These are phyloP conservation scores for Fagopyrum homotropicum DNA, from an alignment of 148 eudicot genomes.

Conservation along the genomic window DNA sequence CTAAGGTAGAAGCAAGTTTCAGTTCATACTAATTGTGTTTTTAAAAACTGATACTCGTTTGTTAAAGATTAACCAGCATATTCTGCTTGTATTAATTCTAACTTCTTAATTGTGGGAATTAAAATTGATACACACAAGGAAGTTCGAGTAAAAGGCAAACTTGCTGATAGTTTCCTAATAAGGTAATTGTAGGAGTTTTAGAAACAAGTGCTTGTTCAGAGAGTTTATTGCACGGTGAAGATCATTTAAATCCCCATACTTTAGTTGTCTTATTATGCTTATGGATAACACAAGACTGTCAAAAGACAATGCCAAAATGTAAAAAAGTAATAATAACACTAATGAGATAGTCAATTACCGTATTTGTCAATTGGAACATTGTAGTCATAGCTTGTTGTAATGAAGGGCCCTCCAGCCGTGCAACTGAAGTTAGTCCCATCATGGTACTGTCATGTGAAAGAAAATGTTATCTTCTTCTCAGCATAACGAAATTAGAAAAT, in stretches of 20 bases:
- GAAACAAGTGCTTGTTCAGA: constrained; percentile 66
- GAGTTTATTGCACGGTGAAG: constrained; percentile 79
- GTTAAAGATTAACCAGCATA: neutral
- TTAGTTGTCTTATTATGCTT: constrained; percentile 81
- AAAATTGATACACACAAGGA: no score
- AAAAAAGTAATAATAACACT: neutral
- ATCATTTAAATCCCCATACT: constrained; percentile 71
- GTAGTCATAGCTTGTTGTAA: constrained; percentile 89
- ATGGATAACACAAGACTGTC: constrained; percentile 5
- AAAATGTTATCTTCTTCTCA: neutral
- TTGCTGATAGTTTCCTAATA: constrained; percentile 55
- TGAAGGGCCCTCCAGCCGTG: constrained; percentile 81
- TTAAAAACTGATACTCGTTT: no score
- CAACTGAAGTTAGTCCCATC: constrained; percentile 94
- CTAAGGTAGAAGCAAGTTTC: neutral
- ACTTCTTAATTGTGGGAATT: no score
- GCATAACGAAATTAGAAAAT: neutral
- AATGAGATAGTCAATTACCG: no score
- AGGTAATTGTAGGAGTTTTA: constrained; percentile 45
- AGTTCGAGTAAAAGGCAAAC: constrained; percentile 22
- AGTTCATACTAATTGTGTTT: neutral
- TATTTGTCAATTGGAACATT: constrained; percentile 96
- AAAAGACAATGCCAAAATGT: neutral
- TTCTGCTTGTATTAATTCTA: no score
- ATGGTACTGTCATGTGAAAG: constrained; percentile 49